Base-by-base conservation (phyloP, 371 early-diverging fungal species). In the Sporodiniella umbellata region DNA sequence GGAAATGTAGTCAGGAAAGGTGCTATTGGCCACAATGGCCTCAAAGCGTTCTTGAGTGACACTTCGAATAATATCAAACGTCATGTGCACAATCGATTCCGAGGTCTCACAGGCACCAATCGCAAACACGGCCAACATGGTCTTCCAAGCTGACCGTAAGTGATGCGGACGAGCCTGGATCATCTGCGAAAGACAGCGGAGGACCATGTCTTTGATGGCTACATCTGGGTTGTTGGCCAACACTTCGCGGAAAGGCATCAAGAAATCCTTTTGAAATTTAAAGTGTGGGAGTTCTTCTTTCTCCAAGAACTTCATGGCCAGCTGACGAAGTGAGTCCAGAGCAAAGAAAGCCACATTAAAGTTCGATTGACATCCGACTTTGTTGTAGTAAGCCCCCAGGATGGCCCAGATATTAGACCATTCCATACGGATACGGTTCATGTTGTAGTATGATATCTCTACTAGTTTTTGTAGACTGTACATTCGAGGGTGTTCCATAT, bases 391-490 rank as follows among this genome's bases (percentile, higher is more conserved):
- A 25, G 90, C 89, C 0, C 95, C 94, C 2, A 96, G 75, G 12
- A 95, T 89, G 1, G 87, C 85, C 97, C 97, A 96, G 35, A 95
- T 85, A 55, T 93, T 86, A 33, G 92, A 87, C 97, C 97, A 96
- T 69, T 96, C 97, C 55, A 95, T 83, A 64, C 95, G 86, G 60
- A 96, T 96, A 77, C 97, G 91, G 42, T 84, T 86, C 97, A 96
- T 96, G 75, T 96, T 96, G 80, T 95, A 96, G 78, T 94, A 94
- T 0, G 89, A 84, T 22, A 96, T 93, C 56, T 96, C 97, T 0
- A 96, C 94, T 8, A 96, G 80, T 47, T 93, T 87, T 56, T 90
- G 92, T 51, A 95, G 67, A 64, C 91, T 90, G 76, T 92, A 94
- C 89, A 95, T 89, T 10, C 92, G 63, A 18, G 94, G 79, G 22